Base-by-base conservation (phyloP, 352 stramenopile species). In the Pythium brachiatum region DNA sequence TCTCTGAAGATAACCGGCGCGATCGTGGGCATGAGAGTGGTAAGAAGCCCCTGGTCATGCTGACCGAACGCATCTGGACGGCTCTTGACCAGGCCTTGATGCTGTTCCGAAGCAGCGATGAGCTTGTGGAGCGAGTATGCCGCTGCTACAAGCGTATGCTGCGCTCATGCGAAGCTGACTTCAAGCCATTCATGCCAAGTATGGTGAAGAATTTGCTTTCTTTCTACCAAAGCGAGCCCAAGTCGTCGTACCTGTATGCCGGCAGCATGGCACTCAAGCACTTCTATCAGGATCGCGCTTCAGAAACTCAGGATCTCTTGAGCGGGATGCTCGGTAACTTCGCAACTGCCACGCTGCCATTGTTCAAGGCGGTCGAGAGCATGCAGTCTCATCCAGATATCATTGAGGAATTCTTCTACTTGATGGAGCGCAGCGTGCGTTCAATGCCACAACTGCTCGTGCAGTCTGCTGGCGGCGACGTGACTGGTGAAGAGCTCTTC, bases 401-500 rank as follows among this genome's bases (percentile, higher is more conserved):
- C 31, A 86, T 98, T 9, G 96, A 99, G 70, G 96, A 98, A 72
- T 97, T 98, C 46, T 99, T 99, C 67, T 98, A 92, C 72, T 72
- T 98, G 31, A 93, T 97, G 73, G 89, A 96, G 48, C 83, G 92
- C 21, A 88, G 93, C 48, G 77, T 98, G 11, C 84, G 80, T 34
- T 86, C 84, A 57, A 87, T 96, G 34, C 94, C 94, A 0, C 78
- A 88, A 41, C 72, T 85, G 18, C 70, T 97, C 3, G 72, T 90
- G 9, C n/a, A 59, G 27, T 69, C 72, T 46, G 57, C 71, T 7
- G 47, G 41, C 8, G 31, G 47, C 15, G 53, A 41, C 1, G 16
- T 26, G 9, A 25, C 27, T 6, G 50, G 54, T 2, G 50, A 72
- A 12, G 86, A 56, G 26, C 66, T 98, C 8, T 72, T 98, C 29